Base-by-base conservation (phyloP, 768 basidiomycete genomes). In the Xerocomus spinulosus region DNA sequence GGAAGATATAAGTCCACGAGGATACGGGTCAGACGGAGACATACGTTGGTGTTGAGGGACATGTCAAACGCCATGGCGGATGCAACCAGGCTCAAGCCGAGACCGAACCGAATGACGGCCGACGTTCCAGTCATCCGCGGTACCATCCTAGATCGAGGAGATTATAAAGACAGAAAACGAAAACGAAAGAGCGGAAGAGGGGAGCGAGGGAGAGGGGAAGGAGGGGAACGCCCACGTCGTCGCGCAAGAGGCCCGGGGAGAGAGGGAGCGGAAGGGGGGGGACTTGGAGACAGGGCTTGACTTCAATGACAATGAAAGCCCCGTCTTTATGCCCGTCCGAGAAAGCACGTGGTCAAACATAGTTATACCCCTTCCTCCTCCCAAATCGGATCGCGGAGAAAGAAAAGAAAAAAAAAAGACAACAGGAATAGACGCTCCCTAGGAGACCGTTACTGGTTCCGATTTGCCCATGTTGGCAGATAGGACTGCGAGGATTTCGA, bases 21-120 rank as follows among this genome's bases (percentile, higher is more conserved):
- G 20, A 29, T 35, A 28, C 12, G 13, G n/a, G 48, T 23, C 0
- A 44, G 14, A 9, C n/a, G 21, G 12, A 46, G 4, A 51, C 61
- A 6, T 25, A 63, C 62, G n/a, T 63, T 63, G 25, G 59, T 48
- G 20, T 50, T 59, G 39, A 42, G 37, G 12, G 52, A 24, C 64
- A 63, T 63, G 41, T 63, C 52, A n/a, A 63, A 63, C 12, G 52
- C 63, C 43, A 51, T 51, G 34, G 24, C 56, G 14, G 51, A 61
- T 23, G 45, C 29, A 17, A 23, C 24, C 21, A 58, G 21, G 38
- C 24, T n/a, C 44, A 60, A 29, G 1, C 46, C 35, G 6, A 61
- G 36, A 34, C 48, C 53, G 21, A 60, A 40, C 52, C 48, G 30
- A 51, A 58, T 42, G 51, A 51, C 26, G 20, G 36, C 28, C 17